Percentiles rank a stretch among this genome's conserved stretches.
These are phyloP conservation scores for Selaginella tamariscina DNA, from an alignment of 75 land plant genomes.

Conservation along the genomic window DNA sequence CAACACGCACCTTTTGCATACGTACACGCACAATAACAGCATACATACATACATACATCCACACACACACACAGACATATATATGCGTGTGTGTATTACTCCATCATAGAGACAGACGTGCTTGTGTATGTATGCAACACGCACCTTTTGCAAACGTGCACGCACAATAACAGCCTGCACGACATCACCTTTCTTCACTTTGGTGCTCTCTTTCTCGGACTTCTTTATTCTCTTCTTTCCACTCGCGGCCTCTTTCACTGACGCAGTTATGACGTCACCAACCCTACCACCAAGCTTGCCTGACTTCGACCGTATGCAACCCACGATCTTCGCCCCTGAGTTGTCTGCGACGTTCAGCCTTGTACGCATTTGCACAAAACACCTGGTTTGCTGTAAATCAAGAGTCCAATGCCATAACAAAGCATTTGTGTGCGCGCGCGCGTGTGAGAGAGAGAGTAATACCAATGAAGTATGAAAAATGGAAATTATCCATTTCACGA, in stretches of 20 bases:
- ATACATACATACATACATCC: no score
- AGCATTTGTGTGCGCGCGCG: no score
- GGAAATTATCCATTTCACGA: no score
- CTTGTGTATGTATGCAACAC: no score
- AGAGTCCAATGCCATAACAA: no score
- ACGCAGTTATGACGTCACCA: conserved; percentile 1
- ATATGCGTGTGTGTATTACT: no score
- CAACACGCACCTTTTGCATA: conserved; percentile 65
- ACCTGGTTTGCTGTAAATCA: conserved; percentile 11
- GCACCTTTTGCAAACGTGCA: conserved; percentile 2
- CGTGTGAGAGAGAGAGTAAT: no score
- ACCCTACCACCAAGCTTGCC: neutral
- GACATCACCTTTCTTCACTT: conserved; percentile 13
- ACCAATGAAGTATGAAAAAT: no score
- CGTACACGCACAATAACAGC: conserved; percentile 70
- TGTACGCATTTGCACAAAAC: neutral
- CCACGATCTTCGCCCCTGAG: conserved; percentile 4
- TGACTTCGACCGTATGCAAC: neutral
- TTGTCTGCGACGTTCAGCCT: conserved; percentile 4
- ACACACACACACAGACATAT: no score
- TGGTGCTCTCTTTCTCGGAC: conserved; percentile 1
- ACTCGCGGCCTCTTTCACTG: conserved; percentile 1
- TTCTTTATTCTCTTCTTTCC: neutral
- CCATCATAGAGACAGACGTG: no score
- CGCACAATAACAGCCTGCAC: conserved; percentile 2